Percentiles rank a stretch among this genome's conserved stretches.
Evolutionary conservation across 768 basidiomycete genomes (phyloP).

Genomic region (Lactarius quietus): DNA sequence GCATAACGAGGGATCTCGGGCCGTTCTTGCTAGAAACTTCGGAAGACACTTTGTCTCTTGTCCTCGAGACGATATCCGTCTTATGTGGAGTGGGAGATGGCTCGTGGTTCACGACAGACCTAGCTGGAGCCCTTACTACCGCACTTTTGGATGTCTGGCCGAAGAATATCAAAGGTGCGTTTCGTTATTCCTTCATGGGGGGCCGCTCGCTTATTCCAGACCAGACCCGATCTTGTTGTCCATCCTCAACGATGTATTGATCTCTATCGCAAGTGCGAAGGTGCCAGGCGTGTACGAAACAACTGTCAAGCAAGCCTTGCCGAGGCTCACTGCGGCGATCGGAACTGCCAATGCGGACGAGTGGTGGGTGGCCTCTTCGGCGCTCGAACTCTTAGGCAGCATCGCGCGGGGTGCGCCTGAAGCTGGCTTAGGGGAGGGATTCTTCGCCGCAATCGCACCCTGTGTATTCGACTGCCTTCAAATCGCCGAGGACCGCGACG

Average conservation of each 20-base stretch:
- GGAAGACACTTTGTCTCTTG: conserved; percentile 85
- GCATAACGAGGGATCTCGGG: conserved; percentile 76
- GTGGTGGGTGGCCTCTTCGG: conserved; percentile 73
- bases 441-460: conserved; percentile 73
- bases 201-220: neutral
- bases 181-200: conserved; percentile 4
- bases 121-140: conserved; percentile 61
- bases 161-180: conserved; percentile 77
- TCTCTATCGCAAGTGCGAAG: conserved; percentile 72
- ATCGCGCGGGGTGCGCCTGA: conserved; percentile 64
- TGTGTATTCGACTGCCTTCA: conserved; percentile 66
- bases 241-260: conserved; percentile 25
- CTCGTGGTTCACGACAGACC: conserved; percentile 65
- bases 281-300: conserved; percentile 61
- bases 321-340: conserved; percentile 66
- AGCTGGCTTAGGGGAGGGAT: conserved; percentile 69
- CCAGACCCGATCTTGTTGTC: conserved; percentile 74
- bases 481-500: conserved; percentile 80
- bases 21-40: conserved; percentile 78
- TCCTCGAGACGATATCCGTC: conserved; percentile 81
- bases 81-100: conserved; percentile 71
- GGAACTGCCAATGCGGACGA: conserved; percentile 54
- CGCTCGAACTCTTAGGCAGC: conserved; percentile 75
- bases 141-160: conserved; percentile 80
- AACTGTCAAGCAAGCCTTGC: conserved; percentile 70